Evolutionary conservation across 495 filamentous ascomycete species (phyloP).

Genomic region (Cryomyces minteri): DNA sequence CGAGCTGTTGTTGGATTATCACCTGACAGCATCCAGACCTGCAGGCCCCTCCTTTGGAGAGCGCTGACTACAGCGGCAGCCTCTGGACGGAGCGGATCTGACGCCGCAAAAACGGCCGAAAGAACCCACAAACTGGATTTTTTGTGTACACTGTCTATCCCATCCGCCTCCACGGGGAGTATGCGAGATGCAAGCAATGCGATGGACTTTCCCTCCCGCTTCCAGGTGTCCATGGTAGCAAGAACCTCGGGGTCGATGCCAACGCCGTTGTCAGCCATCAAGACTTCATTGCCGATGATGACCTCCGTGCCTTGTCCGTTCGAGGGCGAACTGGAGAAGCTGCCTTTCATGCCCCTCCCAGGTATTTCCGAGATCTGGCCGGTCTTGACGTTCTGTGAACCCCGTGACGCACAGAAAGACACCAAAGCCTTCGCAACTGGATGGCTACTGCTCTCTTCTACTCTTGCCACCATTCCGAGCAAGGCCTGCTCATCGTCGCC

Average conservation of each 20-base stretch:
- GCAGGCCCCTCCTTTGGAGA: conserved; percentile 46
- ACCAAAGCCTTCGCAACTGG: conserved; percentile 74
- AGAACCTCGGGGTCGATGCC: conserved; percentile 1
- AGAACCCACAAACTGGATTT: conserved; percentile 7
- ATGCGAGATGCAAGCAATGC: conserved; percentile 10
- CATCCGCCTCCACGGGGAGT: not conserved
- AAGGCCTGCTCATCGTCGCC: conserved; percentile 21
- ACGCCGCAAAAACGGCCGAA: conserved; percentile 13
- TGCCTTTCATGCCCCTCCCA: conserved; percentile 65
- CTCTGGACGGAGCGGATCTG: conserved; percentile 66
- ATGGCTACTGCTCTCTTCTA: conserved; percentile 76
- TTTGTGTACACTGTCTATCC: not conserved
- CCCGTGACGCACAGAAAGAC: conserved; percentile 31
- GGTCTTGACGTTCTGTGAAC: conserved; percentile 15
- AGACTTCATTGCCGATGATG: conserved; percentile 67
- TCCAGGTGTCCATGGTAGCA: conserved; percentile 13
- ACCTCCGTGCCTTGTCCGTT: conserved; percentile 30
- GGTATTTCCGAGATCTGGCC: conserved; percentile 51
- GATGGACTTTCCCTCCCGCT: conserved; percentile 17
- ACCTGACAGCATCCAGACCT: conserved; percentile 85
- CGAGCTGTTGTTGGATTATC: conserved; percentile 54
- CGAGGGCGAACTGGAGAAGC: conserved; percentile 24
- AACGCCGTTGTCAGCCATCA: conserved; percentile 31
- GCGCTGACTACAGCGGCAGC: conserved; percentile 43
- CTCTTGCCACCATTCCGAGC: conserved; percentile 36